Evolutionary conservation across 345 rosid genomes (phyloP), one percentile per base, ranked within the genome.

Genomic region (Syzygium grande): DNA sequence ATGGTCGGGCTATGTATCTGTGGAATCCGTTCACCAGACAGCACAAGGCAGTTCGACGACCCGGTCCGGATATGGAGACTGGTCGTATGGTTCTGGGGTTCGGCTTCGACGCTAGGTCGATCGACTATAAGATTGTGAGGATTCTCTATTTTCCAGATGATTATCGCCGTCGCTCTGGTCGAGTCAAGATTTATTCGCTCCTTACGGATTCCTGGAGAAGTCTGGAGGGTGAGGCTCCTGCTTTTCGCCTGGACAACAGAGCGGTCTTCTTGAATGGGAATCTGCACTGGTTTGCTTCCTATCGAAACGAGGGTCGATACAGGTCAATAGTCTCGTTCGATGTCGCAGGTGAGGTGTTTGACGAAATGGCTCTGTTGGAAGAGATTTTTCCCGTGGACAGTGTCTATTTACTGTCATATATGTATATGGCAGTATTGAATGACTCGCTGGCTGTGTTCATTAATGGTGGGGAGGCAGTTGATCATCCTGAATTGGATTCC

Each of bases 181-280:
- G 15, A 25, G n/a, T 59, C 30, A 7, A 59, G 65, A 59, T 59
- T 59, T 59, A 59, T 5, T 59, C 65, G 5, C 30, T 1, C n/a
- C 7, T 6, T 17, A 17, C 22, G 2, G 4, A 53, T 53, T 53
- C 56, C 1, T 53, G 56, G 56, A 53, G 56, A 53, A 53, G 3
- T 0, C 25, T 58, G 29, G 14, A 58, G 63, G 10, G 63, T 25
- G 65, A 11, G 30, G 30, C 25, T 25, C 30, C 30, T 25, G 16
- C 65, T 11, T 9, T 59, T 14, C 4, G 14, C 27, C 1, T 0
- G 43, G 43, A 7, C 15, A 10, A 11, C 29, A 0, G 3, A 5
- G 0, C 65, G 13, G n/a, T 59, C 65, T 59, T 59, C 30, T 59
- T 27, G 4, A 59, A 0, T 59, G 30, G 30, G 16, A 59, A 59